These are phyloP conservation scores for Ogataea philodendri DNA, from an alignment of 805 yeast species.

Conservation along the genomic window DNA sequence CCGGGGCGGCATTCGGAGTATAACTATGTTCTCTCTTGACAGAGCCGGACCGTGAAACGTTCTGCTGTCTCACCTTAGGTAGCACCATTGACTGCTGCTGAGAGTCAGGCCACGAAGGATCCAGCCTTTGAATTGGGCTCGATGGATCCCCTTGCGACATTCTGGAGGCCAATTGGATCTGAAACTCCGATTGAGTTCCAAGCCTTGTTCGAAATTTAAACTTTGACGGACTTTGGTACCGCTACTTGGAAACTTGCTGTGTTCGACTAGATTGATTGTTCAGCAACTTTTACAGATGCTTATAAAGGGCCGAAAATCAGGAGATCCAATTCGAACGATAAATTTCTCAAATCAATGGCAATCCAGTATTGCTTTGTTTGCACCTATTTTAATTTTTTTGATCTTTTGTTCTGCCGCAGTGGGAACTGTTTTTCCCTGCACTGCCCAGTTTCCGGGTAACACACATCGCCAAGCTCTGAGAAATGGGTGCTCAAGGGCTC, in stretches of 20 bases:
- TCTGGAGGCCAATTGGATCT: constrained; percentile 3
- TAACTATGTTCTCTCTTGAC: constrained; percentile 14
- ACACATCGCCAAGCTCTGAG: too few species aligned
- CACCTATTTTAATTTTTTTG: constrained; percentile 9
- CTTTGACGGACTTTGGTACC: too few species aligned
- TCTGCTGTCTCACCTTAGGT: constrained; percentile 27
- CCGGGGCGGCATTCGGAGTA: constrained; percentile 46
- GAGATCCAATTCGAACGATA: constrained; percentile 1
- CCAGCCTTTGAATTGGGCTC: constrained; percentile 2
- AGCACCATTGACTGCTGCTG: constrained; percentile 17
- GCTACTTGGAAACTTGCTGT: too few species aligned
- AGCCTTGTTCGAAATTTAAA: not conserved
- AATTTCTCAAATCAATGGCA: constrained; percentile 1
- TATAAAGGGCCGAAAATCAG: too few species aligned
- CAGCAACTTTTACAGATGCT: too few species aligned
- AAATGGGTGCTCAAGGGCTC: too few species aligned
- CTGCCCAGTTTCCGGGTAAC: constrained; percentile 12
- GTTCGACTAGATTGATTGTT: too few species aligned
- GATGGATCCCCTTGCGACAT: constrained; percentile 8
- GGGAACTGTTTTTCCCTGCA: constrained; percentile 5
- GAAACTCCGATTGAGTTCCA: constrained; percentile 1
- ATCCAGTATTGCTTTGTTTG: constrained; percentile 11
- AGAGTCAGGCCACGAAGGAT: constrained; percentile 4
- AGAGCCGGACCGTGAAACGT: constrained; percentile 24
- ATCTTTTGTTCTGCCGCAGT: constrained; percentile 12